A percentile compares a stretch with the other conserved stretches of the same genome.
These are phyloP conservation scores for Xerocomus amazonicus DNA, from an alignment of 1,284 basidiomycete species.

Conservation along the genomic window DNA sequence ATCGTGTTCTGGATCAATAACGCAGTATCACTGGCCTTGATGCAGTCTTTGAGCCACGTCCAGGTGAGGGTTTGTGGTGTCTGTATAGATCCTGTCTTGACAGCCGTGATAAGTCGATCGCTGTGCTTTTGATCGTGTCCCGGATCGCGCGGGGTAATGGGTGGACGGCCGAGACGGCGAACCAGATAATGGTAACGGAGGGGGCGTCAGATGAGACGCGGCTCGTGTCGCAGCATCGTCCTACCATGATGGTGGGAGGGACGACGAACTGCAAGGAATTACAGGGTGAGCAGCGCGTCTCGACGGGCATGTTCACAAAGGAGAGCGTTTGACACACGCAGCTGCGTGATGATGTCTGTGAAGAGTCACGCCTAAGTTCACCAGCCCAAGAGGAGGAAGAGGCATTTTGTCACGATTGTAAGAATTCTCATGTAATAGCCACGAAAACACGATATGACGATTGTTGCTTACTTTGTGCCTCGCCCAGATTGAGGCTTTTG, in stretches of 20 bases:
- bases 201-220: neutral
- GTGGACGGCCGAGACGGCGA: slow-evolving; percentile 15
- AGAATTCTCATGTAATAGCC: too few relatives aligned
- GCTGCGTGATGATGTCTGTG: too few relatives aligned
- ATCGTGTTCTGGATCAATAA: slow-evolving; percentile 13
- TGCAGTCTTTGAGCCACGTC: slow-evolving; percentile 19
- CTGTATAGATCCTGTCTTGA: neutral
- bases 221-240: neutral
- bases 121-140: slow-evolving; percentile 22
- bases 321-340: neutral
- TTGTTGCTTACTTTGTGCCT: too few relatives aligned
- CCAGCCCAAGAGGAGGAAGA: too few relatives aligned
- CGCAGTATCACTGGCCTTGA: slow-evolving; percentile 14
- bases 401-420: too few relatives aligned
- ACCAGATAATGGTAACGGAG: slow-evolving; percentile 2
- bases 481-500: too few relatives aligned
- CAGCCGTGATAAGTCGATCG: slow-evolving; percentile 12
- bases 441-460: too few relatives aligned
- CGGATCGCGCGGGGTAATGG: slow-evolving; percentile 27
- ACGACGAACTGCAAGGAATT: too few relatives aligned
- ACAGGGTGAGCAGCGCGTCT: neutral
- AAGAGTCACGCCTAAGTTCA: too few relatives aligned
- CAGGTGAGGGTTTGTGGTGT: slow-evolving; percentile 12
- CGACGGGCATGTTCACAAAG: neutral
- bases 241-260: neutral